A percentile compares a stretch with the other conserved stretches of the same genome.
Conservation (phyloP, 106 monocot species). For the Apostasia shenzhenica region DNA sequence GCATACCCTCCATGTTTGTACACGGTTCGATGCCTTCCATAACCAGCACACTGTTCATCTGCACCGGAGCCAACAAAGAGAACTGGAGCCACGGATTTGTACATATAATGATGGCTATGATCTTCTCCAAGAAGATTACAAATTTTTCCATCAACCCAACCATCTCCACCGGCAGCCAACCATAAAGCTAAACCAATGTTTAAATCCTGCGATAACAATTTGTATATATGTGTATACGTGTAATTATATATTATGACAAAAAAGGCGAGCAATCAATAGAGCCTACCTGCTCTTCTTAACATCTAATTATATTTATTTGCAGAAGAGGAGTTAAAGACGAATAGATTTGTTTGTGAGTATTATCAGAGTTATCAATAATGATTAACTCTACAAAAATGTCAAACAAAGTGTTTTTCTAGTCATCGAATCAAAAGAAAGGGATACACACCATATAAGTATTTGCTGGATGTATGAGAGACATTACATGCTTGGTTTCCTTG, state of each 20-base stretch:
- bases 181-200: conserved; percentile 95
- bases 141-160: conserved; percentile 54
- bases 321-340: background rate
- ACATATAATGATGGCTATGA: conserved; percentile 24
- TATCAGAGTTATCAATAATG: too few species aligned
- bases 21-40: conserved; percentile 87
- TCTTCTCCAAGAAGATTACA: conserved; percentile 18
- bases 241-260: background rate
- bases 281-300: background rate
- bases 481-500: conserved; percentile 61
- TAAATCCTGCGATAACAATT: conserved; percentile 54
- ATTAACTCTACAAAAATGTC: too few species aligned
- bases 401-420: too few species aligned
- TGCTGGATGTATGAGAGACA: conserved; percentile 81
- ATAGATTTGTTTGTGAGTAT: background rate
- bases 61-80: conserved; percentile 96
- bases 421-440: background rate
- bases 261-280: background rate
- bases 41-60: conserved; percentile 99
- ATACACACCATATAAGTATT: conserved; percentile 87
- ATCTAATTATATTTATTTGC: background rate
- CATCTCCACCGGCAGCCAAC: conserved; percentile 92
- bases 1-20: conserved; percentile 71
- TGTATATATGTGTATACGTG: background rate
- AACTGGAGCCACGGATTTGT: conserved; percentile 64